Evolutionary conservation across 1,284 basidiomycete species (phyloP), one percentile per base, ranked within the genome.

Genomic region (Rhodotorula sp.): DNA sequence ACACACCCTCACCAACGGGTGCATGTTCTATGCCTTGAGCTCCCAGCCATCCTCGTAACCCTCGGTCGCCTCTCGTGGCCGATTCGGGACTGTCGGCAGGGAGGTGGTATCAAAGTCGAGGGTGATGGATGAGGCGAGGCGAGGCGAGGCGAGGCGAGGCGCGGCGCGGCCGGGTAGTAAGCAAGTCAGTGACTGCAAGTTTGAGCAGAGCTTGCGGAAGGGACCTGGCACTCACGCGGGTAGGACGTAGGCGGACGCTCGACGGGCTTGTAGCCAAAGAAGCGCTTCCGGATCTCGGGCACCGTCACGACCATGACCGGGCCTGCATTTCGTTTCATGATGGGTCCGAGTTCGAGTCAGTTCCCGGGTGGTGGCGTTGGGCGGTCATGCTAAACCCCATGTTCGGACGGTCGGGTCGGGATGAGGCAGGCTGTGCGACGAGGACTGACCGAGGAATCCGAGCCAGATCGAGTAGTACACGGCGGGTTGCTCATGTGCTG

Each of bases 401-500:
- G 7, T 22, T 6, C 7, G 0, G 20, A 20, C 7, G 12, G 22
- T 33, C 33, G 33, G 8, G 33, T 42, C 37, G 44, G 49, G 45
- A 30, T 1, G 24, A 45, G 48, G 44, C n/a, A 45, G 48, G 44
- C n/a, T n/a, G 55, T 8, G 18, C 37, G 51, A 51, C 26, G 46
- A 14, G 20, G 29, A 65, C 80, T 59, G 51, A 77, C 81, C 81
- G 53, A 80, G 72, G 17, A 76, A 79, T 57, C 93, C 94, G 70
- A 96, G 82, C 64, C 88, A 81, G 79, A 89, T 84, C 12, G 93
- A 91, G 83, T 88, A 96, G 84, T 95, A 95, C 81, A 96, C 87
- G 78, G 92, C 90, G 49, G 94, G 93, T 77, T 88, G 88, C 83
- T 96, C 93, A 83, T 97, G 95, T 49, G 93, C 92, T 78, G 89